Percentiles rank a stretch among this genome's conserved stretches.
phyloP scores from a whole-genome alignment of 106 monocot species.

The Acorus calamus region DNA sequence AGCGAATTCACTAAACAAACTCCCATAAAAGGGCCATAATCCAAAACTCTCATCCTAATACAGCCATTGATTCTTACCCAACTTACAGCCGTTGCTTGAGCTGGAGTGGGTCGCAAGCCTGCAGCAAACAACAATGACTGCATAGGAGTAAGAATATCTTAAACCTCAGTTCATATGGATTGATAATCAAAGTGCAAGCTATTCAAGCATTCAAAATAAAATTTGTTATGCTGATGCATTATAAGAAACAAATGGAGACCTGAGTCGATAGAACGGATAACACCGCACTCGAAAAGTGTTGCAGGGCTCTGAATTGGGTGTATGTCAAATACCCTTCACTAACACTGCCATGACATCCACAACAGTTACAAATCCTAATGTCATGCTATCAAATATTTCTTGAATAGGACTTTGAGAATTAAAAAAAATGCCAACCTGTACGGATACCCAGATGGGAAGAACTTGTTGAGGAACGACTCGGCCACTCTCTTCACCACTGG shows the following conservation, averaged over 20 bases:
- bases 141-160: conserved; percentile 22
- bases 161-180: conserved; percentile 21
- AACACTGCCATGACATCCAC: conserved; percentile 32
- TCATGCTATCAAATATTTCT: no score
- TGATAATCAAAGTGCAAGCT: conserved; percentile 4
- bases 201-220: not conserved
- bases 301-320: conserved; percentile 77
- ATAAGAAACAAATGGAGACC: conserved; percentile 27
- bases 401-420: not conserved
- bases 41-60: no score
- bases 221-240: no score
- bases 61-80: conserved; percentile 50
- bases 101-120: conserved; percentile 89
- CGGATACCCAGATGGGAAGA: conserved; percentile 93
- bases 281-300: conserved; percentile 90
- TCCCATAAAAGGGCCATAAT: no score
- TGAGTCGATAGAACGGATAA: conserved; percentile 88
- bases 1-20: not conserved
- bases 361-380: no score
- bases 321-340: conserved; percentile 85
- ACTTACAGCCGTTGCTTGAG: conserved; percentile 94
- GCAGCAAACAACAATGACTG: conserved; percentile 98
- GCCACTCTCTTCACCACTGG: conserved; percentile 43
- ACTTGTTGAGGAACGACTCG: conserved; percentile 87
- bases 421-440: conserved; percentile 41